These are phyloP conservation scores for Oryza officinalis DNA, from an alignment of 176 grass and related monocot genomes.

Conservation along the genomic window DNA sequence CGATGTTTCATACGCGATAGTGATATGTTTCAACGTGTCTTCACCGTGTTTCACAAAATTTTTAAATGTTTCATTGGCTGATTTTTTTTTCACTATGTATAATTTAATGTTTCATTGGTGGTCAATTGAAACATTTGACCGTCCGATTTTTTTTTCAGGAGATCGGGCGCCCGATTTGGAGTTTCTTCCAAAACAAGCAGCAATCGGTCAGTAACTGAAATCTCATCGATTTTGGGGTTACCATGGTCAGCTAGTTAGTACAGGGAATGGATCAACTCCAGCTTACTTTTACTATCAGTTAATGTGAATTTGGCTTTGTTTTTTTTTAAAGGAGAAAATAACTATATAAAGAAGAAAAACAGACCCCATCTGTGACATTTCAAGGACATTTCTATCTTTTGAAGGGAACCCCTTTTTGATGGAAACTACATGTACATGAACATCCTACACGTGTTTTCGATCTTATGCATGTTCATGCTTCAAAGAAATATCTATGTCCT, in stretches of 20 bases:
- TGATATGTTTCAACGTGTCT: no score
- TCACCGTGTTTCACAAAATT: no score
- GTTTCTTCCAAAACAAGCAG: background rate
- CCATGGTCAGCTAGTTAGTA: background rate
- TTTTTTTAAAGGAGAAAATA: background rate
- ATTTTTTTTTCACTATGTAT: no score
- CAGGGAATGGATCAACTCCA: background rate
- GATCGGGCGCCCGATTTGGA: no score
- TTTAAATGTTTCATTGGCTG: no score
- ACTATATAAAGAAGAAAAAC: background rate
- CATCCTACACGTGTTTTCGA: background rate
- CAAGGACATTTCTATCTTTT: background rate
- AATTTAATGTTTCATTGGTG: no score
- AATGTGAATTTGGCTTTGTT: background rate
- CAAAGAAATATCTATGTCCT: background rate
- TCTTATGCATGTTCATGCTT: background rate
- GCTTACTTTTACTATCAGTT: background rate
- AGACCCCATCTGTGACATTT: background rate
- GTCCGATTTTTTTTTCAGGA: no score
- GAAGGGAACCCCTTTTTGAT: background rate
- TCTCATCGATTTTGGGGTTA: background rate
- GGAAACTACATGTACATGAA: no score
- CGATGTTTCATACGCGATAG: no score
- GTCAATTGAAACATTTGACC: no score
- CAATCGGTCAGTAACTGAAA: conserved; percentile 8